Conservation (phyloP, 768 basidiomycete genomes). For the Mrakia blollopis region DNA sequence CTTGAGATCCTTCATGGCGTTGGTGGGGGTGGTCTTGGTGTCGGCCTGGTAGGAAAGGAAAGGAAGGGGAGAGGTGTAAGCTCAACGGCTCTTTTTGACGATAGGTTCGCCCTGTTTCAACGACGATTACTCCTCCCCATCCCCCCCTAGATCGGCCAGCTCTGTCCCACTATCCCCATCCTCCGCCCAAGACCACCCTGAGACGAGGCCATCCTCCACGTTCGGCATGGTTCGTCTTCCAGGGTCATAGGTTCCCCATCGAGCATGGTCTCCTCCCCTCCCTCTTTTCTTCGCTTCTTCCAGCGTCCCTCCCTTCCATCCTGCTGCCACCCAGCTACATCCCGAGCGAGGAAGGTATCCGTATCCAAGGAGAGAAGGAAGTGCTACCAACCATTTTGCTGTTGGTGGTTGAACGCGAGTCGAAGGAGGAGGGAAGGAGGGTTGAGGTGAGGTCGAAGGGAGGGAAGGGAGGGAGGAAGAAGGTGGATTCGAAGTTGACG, state of each 20-base stretch:
- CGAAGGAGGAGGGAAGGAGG: background rate
- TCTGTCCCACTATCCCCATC: background rate
- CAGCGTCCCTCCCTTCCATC: background rate
- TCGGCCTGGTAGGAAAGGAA: slow-evolving; percentile 41
- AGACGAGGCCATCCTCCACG: background rate
- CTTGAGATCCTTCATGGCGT: slow-evolving; percentile 92
- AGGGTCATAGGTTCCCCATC: background rate
- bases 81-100: background rate
- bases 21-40: slow-evolving; percentile 49
- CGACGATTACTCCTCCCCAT: background rate
- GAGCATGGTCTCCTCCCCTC: background rate
- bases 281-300: background rate
- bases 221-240: background rate
- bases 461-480: background rate
- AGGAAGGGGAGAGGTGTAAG: background rate
- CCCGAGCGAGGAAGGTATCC: background rate
- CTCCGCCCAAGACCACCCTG: background rate
- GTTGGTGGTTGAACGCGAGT: background rate
- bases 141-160: too few relatives aligned
- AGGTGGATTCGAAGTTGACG: background rate
- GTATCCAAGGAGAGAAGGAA: background rate
- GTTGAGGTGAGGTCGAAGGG: slow-evolving; percentile 16
- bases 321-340: background rate
- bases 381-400: slow-evolving; percentile 7
- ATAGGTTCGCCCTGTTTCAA: background rate